phyloP scores from a whole-genome alignment of 495 filamentous ascomycete species.

The Daldinia bambusicola region DNA sequence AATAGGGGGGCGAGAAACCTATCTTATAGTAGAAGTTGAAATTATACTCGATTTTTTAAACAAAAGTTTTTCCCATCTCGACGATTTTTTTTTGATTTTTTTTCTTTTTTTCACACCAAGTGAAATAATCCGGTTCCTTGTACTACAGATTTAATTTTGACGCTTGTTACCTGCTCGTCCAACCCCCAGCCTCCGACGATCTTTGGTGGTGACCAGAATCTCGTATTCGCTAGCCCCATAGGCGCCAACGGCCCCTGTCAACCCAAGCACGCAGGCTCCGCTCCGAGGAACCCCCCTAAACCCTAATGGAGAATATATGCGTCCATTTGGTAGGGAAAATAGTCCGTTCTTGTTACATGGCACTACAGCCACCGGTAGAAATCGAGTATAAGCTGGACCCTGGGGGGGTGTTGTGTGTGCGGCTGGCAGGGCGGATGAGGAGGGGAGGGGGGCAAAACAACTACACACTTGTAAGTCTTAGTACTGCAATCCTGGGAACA shows the following conservation, averaged over 20 bases:
- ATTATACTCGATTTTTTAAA: constrained; percentile 13
- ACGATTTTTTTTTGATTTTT: background rate
- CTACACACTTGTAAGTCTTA: constrained; percentile 3
- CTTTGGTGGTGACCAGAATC: constrained; percentile 46
- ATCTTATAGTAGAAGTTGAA: constrained; percentile 2
- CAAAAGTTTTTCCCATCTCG: background rate
- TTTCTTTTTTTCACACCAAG: background rate
- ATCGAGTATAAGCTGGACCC: constrained; percentile 21
- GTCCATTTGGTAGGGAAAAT: constrained; percentile 31
- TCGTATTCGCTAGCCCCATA: constrained; percentile 48
- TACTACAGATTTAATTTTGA: constrained; percentile 10
- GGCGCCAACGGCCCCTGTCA: constrained; percentile 44
- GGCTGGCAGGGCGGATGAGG: constrained; percentile 4
- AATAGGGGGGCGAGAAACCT: constrained; percentile 16
- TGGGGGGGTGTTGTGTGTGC: constrained; percentile 8
- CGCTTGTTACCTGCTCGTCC: constrained; percentile 31
- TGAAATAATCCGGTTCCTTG: background rate
- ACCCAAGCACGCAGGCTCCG: constrained; percentile 40
- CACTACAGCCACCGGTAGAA: constrained; percentile 22
- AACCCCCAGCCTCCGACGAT: constrained; percentile 41
- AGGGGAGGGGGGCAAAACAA: constrained; percentile 6
- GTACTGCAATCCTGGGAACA: background rate
- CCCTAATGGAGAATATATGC: constrained; percentile 26
- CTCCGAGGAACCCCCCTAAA: constrained; percentile 32
- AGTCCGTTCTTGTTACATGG: constrained; percentile 16